Percentiles rank a stretch among this genome's conserved stretches.
Evolutionary conservation across 2,329 filamentous ascomycete genomes (phyloP).

Genomic region (Cercospora canescens): DNA sequence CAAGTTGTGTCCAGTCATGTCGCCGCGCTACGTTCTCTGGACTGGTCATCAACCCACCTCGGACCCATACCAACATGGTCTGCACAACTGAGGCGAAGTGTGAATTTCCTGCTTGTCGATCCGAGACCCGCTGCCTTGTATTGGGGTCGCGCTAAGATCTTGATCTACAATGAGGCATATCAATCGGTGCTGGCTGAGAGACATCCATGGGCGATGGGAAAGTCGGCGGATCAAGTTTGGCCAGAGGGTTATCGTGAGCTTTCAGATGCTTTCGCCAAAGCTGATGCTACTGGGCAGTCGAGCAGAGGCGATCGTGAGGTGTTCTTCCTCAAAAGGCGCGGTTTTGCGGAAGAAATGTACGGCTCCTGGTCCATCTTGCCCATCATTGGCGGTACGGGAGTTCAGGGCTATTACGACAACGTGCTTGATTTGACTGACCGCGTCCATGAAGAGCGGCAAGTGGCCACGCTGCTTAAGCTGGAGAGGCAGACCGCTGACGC

Average conservation of each 20-base stretch:
- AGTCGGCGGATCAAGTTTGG: constrained; percentile 21
- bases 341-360: constrained; percentile 22
- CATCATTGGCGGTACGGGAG: constrained; percentile 7
- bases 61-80: constrained; percentile 23
- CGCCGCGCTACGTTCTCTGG: constrained; percentile 15
- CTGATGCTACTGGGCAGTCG: constrained; percentile 18
- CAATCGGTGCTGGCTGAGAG: constrained; percentile 33
- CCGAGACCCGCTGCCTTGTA: constrained; percentile 19
- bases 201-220: constrained; percentile 28
- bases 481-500: constrained; percentile 17
- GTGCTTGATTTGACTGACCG: constrained; percentile 21
- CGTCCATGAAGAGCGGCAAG: constrained; percentile 21
- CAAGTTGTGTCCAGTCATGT: constrained; percentile 18
- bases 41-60: constrained; percentile 21
- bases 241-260: constrained; percentile 11
- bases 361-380: constrained; percentile 21
- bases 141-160: constrained; percentile 33
- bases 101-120: constrained; percentile 24
- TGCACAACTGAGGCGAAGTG: constrained; percentile 15
- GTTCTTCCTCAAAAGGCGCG: constrained; percentile 16
- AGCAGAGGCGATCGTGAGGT: constrained; percentile 9
- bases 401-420: constrained; percentile 19
- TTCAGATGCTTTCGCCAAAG: constrained; percentile 11
- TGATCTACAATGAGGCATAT: constrained; percentile 41
- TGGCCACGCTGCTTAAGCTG: constrained; percentile 18